A percentile compares a stretch with the other conserved stretches of the same genome.
Conservation (phyloP, 2,329 filamentous ascomycete species). For the Phialophora tarda region DNA sequence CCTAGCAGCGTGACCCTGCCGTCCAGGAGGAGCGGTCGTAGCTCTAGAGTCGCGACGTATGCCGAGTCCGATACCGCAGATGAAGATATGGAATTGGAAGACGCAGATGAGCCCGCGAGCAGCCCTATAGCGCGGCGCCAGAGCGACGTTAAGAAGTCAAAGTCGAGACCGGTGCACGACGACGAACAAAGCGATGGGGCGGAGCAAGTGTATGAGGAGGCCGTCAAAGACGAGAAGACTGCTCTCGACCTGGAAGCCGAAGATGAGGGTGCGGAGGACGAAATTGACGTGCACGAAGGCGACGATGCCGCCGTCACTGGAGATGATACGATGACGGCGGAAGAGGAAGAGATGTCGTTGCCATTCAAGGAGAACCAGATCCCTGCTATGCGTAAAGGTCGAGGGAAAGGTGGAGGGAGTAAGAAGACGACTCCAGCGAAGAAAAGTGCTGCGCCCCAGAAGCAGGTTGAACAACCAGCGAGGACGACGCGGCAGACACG, state of each 20-base stretch:
- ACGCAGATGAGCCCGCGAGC: slow-evolving; percentile 35
- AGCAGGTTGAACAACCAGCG: slow-evolving; percentile 13
- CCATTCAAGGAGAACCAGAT: slow-evolving; percentile 21
- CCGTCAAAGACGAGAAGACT: slow-evolving; percentile 37
- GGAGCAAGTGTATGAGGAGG: neutral
- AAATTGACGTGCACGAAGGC: slow-evolving; percentile 25
- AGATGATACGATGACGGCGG: slow-evolving; percentile 7
- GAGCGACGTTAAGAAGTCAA: slow-evolving; percentile 36
- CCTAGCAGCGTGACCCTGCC: slow-evolving; percentile 43
- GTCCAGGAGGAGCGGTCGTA: slow-evolving; percentile 49
- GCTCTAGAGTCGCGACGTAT: slow-evolving; percentile 45
- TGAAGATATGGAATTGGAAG: slow-evolving; percentile 52
- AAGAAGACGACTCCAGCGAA: slow-evolving; percentile 10
- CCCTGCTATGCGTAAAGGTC: slow-evolving; percentile 9
- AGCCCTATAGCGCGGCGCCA: slow-evolving; percentile 38
- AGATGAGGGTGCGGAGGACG: slow-evolving; percentile 15
- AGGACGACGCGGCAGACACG: slow-evolving; percentile 27
- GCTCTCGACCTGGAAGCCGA: slow-evolving; percentile 16
- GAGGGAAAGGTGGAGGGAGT: slow-evolving; percentile 2
- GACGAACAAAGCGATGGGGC: neutral
- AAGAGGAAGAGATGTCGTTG: slow-evolving; percentile 17
- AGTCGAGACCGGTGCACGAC: neutral
- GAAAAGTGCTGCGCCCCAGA: slow-evolving; percentile 5
- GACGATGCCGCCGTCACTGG: slow-evolving; percentile 20
- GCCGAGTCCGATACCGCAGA: slow-evolving; percentile 54